Conservation (phyloP, 2,329 filamentous ascomycete species). For the Talaromyces atroroseus region DNA sequence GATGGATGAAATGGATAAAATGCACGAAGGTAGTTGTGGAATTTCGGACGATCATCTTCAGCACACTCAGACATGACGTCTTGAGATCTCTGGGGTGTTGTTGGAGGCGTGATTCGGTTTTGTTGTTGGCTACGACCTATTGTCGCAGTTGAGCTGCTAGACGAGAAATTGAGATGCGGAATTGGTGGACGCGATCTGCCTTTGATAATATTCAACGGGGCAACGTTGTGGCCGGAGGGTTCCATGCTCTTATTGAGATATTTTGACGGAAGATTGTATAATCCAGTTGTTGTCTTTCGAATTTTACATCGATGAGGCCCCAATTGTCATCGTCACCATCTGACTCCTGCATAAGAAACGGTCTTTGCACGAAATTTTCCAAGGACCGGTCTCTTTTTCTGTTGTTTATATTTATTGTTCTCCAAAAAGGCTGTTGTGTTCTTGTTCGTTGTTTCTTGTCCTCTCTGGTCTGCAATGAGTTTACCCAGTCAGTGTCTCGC, state of each 20-base stretch:
- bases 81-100: constrained; percentile 61
- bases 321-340: constrained; percentile 12
- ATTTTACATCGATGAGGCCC: constrained; percentile 6
- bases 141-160: constrained; percentile 5
- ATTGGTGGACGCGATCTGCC: constrained; percentile 19
- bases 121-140: constrained; percentile 18
- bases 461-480: neutral
- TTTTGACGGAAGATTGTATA: neutral
- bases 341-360: neutral
- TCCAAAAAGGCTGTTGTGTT: neutral
- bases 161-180: constrained; percentile 15
- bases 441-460: neutral
- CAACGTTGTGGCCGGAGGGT: constrained; percentile 31
- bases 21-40: constrained; percentile 91
- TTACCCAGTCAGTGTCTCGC: constrained; percentile 3
- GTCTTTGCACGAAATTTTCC: neutral
- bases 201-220: constrained; percentile 36
- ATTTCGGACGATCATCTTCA: constrained; percentile 56
- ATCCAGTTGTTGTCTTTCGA: constrained; percentile 15
- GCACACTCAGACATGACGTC: constrained; percentile 50
- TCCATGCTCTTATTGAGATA: constrained; percentile 23
- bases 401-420: neutral
- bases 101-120: constrained; percentile 67
- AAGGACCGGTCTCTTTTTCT: neutral
- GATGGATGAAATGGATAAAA: constrained; percentile 87